Evolutionary conservation across 2,329 filamentous ascomycete species (phyloP), one percentile per base, ranked within the genome.

Genomic region (Tolypocladium guangdongense): DNA sequence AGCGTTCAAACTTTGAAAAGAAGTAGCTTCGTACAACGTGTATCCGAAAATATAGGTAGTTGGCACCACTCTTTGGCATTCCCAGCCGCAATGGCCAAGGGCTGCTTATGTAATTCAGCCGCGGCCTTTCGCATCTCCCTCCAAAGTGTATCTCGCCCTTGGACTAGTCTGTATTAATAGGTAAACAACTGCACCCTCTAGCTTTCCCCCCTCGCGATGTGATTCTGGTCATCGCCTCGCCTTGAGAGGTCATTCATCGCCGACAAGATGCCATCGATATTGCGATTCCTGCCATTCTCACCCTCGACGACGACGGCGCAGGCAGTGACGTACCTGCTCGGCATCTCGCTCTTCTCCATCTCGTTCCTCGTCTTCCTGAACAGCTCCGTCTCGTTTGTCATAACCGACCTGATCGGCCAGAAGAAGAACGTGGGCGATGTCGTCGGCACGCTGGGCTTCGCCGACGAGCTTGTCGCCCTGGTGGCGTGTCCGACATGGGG

Each of bases 351-450:
- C 61, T 92, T 92, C 75, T 89, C 84, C 69, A 93, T 95, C 64
- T 86, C 87, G 52, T 93, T 93, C 73, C 85, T 95, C 59, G 89
- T 95, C 63, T 95, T 95, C 71, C 80, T 95, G 57, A 93, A 93
- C 74, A 87, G 84, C 73, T 86, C 83, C 65, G 78, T 93, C 55
- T 90, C 86, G 53, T 95, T 93, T 70, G 87, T 93, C 55, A 83
- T 95, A 56, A 92, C 88, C 56, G 87, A 92, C 68, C 78, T 90
- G 57, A 84, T 95, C 60, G 87, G 87, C 56, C 78, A 87, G 62
- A 85, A 87, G 64, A 70, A 83, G 57, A 77, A 79, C 60, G 87
- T 93, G 10, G 89, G 89, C 58, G 82, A 90, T 70, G 82, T 90
- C 41, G 88, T 92, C 56, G 89, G 89, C 52, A 93, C 89, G 11